A percentile compares a stretch with the other conserved stretches of the same genome.
Evolutionary conservation across 345 rosid species (phyloP).

Genomic region (Lumnitzera racemosa): DNA sequence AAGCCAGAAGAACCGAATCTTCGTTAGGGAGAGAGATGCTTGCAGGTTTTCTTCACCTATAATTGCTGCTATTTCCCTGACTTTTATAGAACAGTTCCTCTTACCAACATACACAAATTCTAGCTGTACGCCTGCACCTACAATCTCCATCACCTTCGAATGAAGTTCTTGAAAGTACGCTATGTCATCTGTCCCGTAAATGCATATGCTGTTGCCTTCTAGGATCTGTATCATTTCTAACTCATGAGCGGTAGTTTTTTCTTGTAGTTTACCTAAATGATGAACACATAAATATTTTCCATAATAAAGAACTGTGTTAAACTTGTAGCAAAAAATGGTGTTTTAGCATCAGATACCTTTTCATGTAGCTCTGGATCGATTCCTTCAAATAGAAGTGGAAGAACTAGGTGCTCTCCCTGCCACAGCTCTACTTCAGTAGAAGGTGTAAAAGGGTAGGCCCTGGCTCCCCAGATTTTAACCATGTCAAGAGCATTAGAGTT

Average conservation of each 20-base stretch:
- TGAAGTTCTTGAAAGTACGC: slow-evolving; percentile 46
- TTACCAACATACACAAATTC: slow-evolving; percentile 48
- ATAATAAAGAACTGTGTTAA: no score
- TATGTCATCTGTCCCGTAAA: slow-evolving; percentile 46
- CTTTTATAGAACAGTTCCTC: slow-evolving; percentile 21
- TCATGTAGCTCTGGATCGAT: slow-evolving; percentile 41
- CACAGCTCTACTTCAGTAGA: slow-evolving; percentile 58
- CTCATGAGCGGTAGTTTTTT: background rate
- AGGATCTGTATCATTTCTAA: slow-evolving; percentile 38
- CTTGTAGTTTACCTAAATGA: background rate
- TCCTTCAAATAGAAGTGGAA: slow-evolving; percentile 39
- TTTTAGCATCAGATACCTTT: slow-evolving; percentile 31
- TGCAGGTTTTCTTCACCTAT: slow-evolving; percentile 25
- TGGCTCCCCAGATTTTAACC: slow-evolving; percentile 66
- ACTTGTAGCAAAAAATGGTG: no score
- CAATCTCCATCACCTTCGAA: slow-evolving; percentile 25
- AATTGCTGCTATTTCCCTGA: slow-evolving; percentile 14
- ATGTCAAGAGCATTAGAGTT: slow-evolving; percentile 64
- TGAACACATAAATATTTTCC: no score
- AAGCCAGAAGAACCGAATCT: slow-evolving; percentile 54
- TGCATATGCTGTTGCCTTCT: slow-evolving; percentile 49
- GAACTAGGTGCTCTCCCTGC: slow-evolving; percentile 49
- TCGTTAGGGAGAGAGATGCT: slow-evolving; percentile 24
- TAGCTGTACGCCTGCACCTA: slow-evolving; percentile 33
- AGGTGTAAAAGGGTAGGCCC: slow-evolving; percentile 66